Percentiles rank a stretch among this genome's conserved stretches.
These are phyloP conservation scores for Hansenula lynferdii DNA, from an alignment of 1,139 yeast species.

Conservation along the genomic window DNA sequence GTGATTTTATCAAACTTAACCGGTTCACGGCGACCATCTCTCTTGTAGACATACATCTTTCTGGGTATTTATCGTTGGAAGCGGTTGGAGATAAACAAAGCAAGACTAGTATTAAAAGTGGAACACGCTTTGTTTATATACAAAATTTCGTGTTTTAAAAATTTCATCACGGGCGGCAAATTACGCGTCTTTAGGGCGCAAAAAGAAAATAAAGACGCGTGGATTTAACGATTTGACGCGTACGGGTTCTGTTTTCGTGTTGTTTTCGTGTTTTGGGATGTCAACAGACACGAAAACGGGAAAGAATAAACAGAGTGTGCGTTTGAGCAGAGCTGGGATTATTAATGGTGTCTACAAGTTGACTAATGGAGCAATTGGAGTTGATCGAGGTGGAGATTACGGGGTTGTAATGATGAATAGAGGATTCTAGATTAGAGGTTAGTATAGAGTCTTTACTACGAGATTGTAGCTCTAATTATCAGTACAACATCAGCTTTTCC, in stretches of 20 bases:
- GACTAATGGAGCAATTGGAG: background rate
- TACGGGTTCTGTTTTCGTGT: too few relatives aligned
- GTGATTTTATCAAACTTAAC: constrained; percentile 78
- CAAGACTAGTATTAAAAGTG: background rate
- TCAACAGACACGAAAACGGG: background rate
- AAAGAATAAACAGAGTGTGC: background rate
- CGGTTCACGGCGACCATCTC: constrained; percentile 82
- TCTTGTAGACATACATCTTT: constrained; percentile 50
- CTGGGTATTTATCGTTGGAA: background rate
- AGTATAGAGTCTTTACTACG: too few relatives aligned
- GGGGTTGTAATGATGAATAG: too few relatives aligned
- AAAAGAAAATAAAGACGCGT: constrained; percentile 2
- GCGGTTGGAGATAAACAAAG: background rate
- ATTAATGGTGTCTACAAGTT: background rate
- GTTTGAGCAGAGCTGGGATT: background rate
- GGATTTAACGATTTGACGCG: background rate
- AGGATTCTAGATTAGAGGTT: too few relatives aligned
- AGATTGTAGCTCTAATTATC: too few relatives aligned
- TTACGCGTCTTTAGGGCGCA: constrained; percentile 4
- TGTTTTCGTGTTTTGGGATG: constrained; percentile 2
- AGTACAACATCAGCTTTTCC: too few relatives aligned
- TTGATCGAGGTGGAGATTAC: too few relatives aligned
- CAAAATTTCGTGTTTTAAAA: constrained; percentile 3
- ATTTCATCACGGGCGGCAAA: constrained; percentile 2
- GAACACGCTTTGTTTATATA: constrained; percentile 6